phyloP scores from a whole-genome alignment of 108 stramenopile species.

The Fragilaria crotonensis region DNA sequence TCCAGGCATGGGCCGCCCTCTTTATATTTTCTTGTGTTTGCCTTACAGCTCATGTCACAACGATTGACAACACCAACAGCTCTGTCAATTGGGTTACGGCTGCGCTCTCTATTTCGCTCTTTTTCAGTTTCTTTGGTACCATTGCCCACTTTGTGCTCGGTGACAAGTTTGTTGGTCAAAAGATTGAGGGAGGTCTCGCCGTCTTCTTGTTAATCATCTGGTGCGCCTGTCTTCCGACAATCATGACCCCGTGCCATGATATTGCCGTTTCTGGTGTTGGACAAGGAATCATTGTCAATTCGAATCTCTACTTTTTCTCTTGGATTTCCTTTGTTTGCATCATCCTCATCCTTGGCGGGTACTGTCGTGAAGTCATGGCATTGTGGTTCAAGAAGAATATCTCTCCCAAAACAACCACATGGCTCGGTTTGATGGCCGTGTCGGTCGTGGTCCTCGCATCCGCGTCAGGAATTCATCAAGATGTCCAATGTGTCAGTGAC shows the following conservation, averaged over 20 bases:
- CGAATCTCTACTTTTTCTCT: slow-evolving; percentile 40
- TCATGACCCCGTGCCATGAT: slow-evolving; percentile 28
- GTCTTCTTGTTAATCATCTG: slow-evolving; percentile 21
- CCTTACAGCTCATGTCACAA: slow-evolving; percentile 11
- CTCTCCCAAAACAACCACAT: slow-evolving; percentile 3
- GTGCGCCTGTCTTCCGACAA: slow-evolving; percentile 21
- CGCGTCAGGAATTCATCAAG: neutral
- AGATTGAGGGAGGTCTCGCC: slow-evolving; percentile 12
- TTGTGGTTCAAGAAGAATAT: neutral
- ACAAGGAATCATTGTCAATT: slow-evolving; percentile 14
- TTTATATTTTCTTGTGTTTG: slow-evolving; percentile 15
- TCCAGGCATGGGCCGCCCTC: slow-evolving; percentile 28
- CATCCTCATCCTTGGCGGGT: slow-evolving; percentile 11
- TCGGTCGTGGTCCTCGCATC: slow-evolving; percentile 5
- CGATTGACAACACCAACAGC: neutral
- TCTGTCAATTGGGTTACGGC: slow-evolving; percentile 15
- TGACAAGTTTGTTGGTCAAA: slow-evolving; percentile 13
- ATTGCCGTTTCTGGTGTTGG: slow-evolving; percentile 19
- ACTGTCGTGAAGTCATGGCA: slow-evolving; percentile 15
- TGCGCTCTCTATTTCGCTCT: slow-evolving; percentile 8
- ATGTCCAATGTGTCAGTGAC: slow-evolving; percentile 15
- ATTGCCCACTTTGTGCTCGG: slow-evolving; percentile 7
- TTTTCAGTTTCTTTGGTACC: slow-evolving; percentile 3
- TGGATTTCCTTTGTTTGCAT: slow-evolving; percentile 20
- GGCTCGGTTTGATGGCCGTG: slow-evolving; percentile 15